Evolutionary conservation across 768 basidiomycete species (phyloP), one percentile per base, ranked within the genome.

Genomic region (Tricholoma hemisulphureum): DNA sequence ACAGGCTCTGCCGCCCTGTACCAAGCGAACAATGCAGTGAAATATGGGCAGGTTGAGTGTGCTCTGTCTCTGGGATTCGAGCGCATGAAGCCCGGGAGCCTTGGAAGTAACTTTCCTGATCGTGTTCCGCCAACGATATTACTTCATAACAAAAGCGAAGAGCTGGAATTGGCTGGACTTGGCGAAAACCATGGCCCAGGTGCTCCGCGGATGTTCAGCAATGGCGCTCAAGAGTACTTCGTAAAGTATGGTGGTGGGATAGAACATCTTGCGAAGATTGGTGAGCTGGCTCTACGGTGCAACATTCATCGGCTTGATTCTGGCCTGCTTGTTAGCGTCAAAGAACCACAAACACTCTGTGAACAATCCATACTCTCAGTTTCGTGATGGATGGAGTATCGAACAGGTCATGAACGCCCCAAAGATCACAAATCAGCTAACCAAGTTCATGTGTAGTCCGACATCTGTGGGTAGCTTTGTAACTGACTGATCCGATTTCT

Each of bases 301-400:
- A 3, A 37, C 13, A 20, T 53, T 11, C 21, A 23, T 32, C 21
- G 6, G 46, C 28, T 10, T 55, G 14, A 14, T 16, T 51, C 29
- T 39, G 37, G 16, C 20, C 18, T 26, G 8, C 20, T 53, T 9
- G 29, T 2, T 57, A 90, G 90, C 89, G 26, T 83, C 88, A 20
- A 93, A 95, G 78, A 93, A 91, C 63, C 91, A 93, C 67, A 83
- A 79, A 57, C 91, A 94, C 68, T 89, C 89, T 0, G 67, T 86
- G 56, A 88, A 88, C 56, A 93, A 95, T 63, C 91, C 91, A 0
- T 95, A 94, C 63, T 87, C 89, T 0, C 93, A 95, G 68, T 95
- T 95, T 71, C 81, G 85, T 5, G 81, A 87, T 63, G 88, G 88
- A 4, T 91, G 89, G 87, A 85, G 78, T 18, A 81, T 83, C 18